Evolutionary conservation across 441 rosid genomes (phyloP).

Genomic region (Syzygium syzygioides): DNA sequence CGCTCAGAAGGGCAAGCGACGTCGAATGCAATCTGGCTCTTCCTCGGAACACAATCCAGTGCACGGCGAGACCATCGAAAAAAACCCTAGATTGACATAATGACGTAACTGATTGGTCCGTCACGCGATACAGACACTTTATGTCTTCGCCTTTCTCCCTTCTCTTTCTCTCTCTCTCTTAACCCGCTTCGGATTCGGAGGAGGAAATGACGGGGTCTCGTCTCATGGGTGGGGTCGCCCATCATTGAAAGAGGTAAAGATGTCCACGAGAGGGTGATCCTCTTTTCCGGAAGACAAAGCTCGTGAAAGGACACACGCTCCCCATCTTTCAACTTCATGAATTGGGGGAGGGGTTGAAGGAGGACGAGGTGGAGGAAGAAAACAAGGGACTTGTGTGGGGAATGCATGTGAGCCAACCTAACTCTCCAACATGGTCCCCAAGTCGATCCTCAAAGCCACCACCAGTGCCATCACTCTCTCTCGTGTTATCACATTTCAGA

Average conservation of each 20-base stretch:
- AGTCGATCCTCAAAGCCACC: slow-evolving; percentile 3
- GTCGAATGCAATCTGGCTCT: neutral
- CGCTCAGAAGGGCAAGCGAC: neutral
- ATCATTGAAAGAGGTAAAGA: slow-evolving; percentile 28
- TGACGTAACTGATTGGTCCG: neutral
- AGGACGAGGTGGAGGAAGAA: neutral
- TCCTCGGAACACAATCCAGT: neutral
- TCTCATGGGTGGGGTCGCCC: slow-evolving; percentile 1
- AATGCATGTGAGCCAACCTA: slow-evolving; percentile 47
- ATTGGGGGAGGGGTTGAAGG: neutral
- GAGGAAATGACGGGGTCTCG: slow-evolving; percentile 6
- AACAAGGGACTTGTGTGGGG: neutral
- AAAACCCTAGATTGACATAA: neutral
- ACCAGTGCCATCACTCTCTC: neutral
- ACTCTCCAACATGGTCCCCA: neutral
- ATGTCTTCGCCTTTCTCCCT: neutral
- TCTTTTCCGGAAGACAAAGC: slow-evolving; percentile 8
- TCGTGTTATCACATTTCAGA: neutral
- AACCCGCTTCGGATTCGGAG: neutral
- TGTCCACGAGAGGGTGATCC: neutral
- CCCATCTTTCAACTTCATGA: neutral
- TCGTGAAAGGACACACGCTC: slow-evolving; percentile 17
- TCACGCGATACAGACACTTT: neutral
- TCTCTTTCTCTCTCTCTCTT: neutral
- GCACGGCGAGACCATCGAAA: neutral